Evolutionary conservation across 345 rosid genomes (phyloP).

Genomic region (Hirschfeldia incana): DNA sequence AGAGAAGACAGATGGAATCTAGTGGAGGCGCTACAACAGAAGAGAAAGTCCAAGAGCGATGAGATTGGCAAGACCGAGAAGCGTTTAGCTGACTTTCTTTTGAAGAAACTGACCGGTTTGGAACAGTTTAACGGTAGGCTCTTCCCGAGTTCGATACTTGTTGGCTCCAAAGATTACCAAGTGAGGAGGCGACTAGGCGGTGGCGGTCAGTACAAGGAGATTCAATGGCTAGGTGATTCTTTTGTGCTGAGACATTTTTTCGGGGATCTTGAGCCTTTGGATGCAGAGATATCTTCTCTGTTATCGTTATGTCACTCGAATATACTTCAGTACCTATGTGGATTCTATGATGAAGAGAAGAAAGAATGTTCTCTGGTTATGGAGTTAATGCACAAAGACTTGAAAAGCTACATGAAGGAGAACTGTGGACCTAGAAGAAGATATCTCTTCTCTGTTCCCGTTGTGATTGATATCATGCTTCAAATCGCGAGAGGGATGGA

Average conservation of each 20-base stretch:
- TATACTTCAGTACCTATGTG: slow-evolving; percentile 67
- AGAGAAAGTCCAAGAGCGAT: slow-evolving; percentile 45
- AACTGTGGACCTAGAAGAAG: slow-evolving; percentile 63
- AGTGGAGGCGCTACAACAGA: slow-evolving; percentile 57
- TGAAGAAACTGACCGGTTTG: slow-evolving; percentile 56
- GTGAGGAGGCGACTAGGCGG: slow-evolving; percentile 70
- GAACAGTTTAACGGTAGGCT: slow-evolving; percentile 49
- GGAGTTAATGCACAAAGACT: slow-evolving; percentile 84
- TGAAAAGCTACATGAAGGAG: slow-evolving; percentile 64
- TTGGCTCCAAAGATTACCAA: slow-evolving; percentile 66
- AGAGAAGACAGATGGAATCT: slow-evolving; percentile 83
- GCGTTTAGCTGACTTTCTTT: slow-evolving; percentile 58
- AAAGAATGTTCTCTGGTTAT: slow-evolving; percentile 71
- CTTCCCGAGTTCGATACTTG: slow-evolving; percentile 62
- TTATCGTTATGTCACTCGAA: slow-evolving; percentile 84
- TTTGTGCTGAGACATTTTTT: slow-evolving; percentile 66
- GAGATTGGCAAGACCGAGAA: slow-evolving; percentile 56
- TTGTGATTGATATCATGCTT: slow-evolving; percentile 80
- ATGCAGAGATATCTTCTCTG: slow-evolving; percentile 55
- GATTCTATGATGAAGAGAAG: slow-evolving; percentile 74
- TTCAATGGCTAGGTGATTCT: slow-evolving; percentile 84
- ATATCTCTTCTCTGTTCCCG: slow-evolving; percentile 56
- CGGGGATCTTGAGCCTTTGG: slow-evolving; percentile 56
- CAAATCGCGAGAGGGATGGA: slow-evolving; percentile 96
- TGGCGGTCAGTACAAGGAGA: slow-evolving; percentile 74